Evolutionary conservation across 306 rosid genomes (phyloP).

Genomic region (Cicer judaicum): DNA sequence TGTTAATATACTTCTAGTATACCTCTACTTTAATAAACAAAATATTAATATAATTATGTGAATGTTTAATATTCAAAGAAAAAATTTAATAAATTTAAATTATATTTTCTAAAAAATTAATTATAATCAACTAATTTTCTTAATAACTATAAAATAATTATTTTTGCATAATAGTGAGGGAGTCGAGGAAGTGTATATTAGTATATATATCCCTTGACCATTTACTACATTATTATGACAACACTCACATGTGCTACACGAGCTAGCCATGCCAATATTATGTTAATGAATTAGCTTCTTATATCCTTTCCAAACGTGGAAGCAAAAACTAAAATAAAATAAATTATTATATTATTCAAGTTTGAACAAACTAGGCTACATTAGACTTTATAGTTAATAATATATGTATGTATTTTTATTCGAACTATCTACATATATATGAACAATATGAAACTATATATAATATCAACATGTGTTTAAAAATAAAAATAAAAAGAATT

Average conservation of each 20-base stretch:
- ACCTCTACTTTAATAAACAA: too few species aligned
- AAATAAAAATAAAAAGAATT: not conserved
- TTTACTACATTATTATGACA: constrained; percentile 24
- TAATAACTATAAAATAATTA: too few species aligned
- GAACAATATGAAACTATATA: not conserved
- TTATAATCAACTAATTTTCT: too few species aligned
- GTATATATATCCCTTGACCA: not conserved
- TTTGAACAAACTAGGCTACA: not conserved
- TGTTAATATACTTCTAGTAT: too few species aligned
- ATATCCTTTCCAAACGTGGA: constrained; percentile 11
- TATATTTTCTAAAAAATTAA: too few species aligned
- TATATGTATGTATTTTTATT: not conserved
- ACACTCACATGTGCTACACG: constrained; percentile 41
- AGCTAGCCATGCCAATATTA: constrained; percentile 19
- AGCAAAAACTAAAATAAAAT: not conserved
- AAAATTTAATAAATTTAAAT: too few species aligned
- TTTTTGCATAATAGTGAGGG: too few species aligned
- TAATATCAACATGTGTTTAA: not conserved
- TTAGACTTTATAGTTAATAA: not conserved
- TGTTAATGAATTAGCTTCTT: constrained; percentile 32
- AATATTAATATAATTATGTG: too few species aligned
- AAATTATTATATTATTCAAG: too few species aligned
- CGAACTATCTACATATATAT: not conserved
- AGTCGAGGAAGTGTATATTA: too few species aligned
- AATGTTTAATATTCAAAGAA: too few species aligned